These are phyloP conservation scores for Fusarium denticulatum DNA, from an alignment of 2,329 filamentous ascomycete species.

Conservation along the genomic window DNA sequence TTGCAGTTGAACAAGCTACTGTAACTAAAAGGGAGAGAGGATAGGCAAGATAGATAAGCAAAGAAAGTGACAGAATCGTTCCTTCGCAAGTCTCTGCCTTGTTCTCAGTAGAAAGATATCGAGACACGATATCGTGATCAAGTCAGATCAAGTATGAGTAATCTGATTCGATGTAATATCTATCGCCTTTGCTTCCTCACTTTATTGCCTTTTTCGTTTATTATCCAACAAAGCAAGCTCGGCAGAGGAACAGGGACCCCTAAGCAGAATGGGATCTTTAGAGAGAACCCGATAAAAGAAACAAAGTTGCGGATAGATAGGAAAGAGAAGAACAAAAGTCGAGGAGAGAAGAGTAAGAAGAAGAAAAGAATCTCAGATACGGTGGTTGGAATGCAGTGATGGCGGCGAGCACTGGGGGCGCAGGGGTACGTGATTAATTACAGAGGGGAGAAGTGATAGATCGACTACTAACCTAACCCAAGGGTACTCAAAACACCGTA, in stretches of 20 bases:
- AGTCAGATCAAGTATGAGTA: background rate
- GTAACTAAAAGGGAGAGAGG: background rate
- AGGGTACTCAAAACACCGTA: background rate
- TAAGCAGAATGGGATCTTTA: background rate
- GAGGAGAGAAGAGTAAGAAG: background rate
- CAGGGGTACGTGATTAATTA: constrained; percentile 3
- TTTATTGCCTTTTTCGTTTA: background rate
- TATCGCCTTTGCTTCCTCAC: background rate
- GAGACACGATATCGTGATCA: background rate
- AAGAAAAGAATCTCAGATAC: background rate
- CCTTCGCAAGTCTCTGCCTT: background rate
- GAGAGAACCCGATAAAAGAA: background rate
- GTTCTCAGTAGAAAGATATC: background rate
- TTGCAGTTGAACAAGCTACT: background rate
- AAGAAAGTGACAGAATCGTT: constrained; percentile 4
- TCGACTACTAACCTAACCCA: background rate
- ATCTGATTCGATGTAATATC: background rate
- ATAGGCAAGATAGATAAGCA: background rate
- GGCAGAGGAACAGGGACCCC: background rate
- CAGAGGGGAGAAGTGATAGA: background rate
- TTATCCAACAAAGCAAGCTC: background rate
- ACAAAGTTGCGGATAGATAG: background rate
- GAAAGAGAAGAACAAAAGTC: background rate
- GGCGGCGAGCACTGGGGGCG: background rate
- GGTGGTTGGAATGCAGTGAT: constrained; percentile 7